These are phyloP conservation scores for Yamadazyma taylorii DNA, from an alignment of 1,139 yeast genomes.

Conservation along the genomic window DNA sequence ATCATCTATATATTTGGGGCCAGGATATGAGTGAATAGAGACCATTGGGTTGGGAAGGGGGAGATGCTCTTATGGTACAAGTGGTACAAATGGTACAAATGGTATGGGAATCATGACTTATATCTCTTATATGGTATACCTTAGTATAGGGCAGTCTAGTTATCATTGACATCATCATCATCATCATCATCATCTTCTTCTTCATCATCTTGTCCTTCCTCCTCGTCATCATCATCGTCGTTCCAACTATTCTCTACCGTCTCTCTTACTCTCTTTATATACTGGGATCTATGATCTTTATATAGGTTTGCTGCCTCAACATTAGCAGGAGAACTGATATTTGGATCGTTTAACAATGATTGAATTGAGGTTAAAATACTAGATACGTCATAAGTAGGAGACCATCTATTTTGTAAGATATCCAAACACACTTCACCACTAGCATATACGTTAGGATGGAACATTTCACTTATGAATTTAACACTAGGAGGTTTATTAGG, in stretches of 20 bases:
- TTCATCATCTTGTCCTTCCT: conserved; percentile 65
- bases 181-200: conserved; percentile 14
- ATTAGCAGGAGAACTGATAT: conserved; percentile 94
- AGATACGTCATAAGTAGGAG: conserved; percentile 98
- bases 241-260: conserved; percentile 91
- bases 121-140: no score
- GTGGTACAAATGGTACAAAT: no score
- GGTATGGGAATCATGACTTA: no score
- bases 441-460: conserved; percentile 97
- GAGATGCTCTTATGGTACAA: no score
- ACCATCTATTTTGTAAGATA: conserved; percentile 95
- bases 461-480: conserved; percentile 89
- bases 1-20: conserved; percentile 1
- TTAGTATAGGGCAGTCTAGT: no score
- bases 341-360: conserved; percentile 90
- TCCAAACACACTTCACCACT: conserved; percentile 95
- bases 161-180: neutral
- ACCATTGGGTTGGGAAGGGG: no score
- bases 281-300: conserved; percentile 92
- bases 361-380: conserved; percentile 88
- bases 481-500: conserved; percentile 97
- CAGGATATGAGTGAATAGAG: no score
- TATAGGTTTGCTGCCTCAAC: conserved; percentile 96
- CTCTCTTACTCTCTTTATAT: conserved; percentile 85
- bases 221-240: conserved; percentile 60